Evolutionary conservation across 257 asterid genomes (phyloP).

Genomic region (Vinca minor): DNA sequence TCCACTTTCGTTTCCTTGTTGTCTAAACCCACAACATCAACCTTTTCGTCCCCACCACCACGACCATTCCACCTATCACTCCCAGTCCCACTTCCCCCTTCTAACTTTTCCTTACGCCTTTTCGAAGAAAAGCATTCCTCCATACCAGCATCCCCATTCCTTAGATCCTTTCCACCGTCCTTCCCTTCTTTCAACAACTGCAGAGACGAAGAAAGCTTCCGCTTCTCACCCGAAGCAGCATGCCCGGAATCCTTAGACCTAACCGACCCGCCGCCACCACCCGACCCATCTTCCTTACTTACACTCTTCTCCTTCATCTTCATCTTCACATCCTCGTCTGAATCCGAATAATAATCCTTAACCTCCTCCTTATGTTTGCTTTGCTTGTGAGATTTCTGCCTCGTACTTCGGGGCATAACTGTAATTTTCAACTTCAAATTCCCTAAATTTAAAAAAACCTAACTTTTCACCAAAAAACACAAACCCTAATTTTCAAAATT

Average conservation of each 20-base stretch:
- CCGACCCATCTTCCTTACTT: constrained; percentile 52
- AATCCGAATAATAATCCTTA: constrained; percentile 70
- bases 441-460: constrained; percentile 2
- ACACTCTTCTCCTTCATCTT: constrained; percentile 52
- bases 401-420: constrained; percentile 82
- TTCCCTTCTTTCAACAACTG: constrained; percentile 51
- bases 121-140: constrained; percentile 71
- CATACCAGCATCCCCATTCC: constrained; percentile 53
- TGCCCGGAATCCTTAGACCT: constrained; percentile 47
- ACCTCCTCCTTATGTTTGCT: constrained; percentile 62
- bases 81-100: constrained; percentile 34
- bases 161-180: constrained; percentile 56
- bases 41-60: constrained; percentile 59
- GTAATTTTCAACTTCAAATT: constrained; percentile 13
- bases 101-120: constrained; percentile 66
- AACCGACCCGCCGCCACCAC: constrained; percentile 36
- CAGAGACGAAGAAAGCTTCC: constrained; percentile 56
- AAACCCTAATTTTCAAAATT: constrained; percentile 10
- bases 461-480: constrained; percentile 7
- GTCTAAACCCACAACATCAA: constrained; percentile 31
- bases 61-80: constrained; percentile 83
- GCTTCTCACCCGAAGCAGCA: constrained; percentile 75
- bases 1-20: constrained; percentile 47
- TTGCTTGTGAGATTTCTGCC: constrained; percentile 85
- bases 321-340: constrained; percentile 64